Evolutionary conservation across 768 basidiomycete genomes (phyloP), one percentile per base, ranked within the genome.

Genomic region (Amanita exitialis): DNA sequence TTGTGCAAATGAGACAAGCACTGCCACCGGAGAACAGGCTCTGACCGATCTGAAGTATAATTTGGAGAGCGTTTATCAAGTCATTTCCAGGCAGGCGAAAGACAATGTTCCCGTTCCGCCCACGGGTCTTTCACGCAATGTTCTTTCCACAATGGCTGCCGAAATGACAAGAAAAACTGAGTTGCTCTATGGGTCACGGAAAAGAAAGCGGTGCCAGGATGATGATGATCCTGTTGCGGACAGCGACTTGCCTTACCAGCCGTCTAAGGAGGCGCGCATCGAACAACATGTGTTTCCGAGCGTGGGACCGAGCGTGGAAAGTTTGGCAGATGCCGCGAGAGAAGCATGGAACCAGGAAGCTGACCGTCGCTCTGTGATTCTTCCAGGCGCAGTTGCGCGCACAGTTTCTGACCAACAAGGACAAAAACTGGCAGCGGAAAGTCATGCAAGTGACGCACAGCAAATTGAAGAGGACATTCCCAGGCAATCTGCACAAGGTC

Each of bases 1-100:
- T 7, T 41, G n/a, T 15, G 53, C 51, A 36, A 49, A 45, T 30
- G 53, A 56, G 12, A 44, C 46, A 6, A 42, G 37, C 13, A 35
- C 47, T 21, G 42, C 23, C 10, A 47, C 46, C n/a, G 35, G 49
- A 15, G 60, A 56, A 25, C 57, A 53, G 43, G 56, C 57, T 30
- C 25, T 49, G 27, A 34, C 32, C n/a, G n/a, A n/a, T n/a, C n/a
- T n/a, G n/a, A n/a, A n/a, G 42, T 16, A 27, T 12, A 39, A 49
- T 15, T 30, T 49, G n/a, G 49, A 30, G 27, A 7, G 25, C 9
- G 16, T 39, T 15, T 25, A 28, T 23, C 47, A 28, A 18, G 18
- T 18, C n/a, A 18, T 42, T 32, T 32, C n/a, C 7, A 27, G 41
- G 48, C 20, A 12, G 8, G 16, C 18, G 9, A 30, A 28, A 6